Evolutionary conservation across 148 eudicot species (phyloP), one percentile per base, ranked within the genome.

Genomic region (Vaccinium vitisidaea): DNA sequence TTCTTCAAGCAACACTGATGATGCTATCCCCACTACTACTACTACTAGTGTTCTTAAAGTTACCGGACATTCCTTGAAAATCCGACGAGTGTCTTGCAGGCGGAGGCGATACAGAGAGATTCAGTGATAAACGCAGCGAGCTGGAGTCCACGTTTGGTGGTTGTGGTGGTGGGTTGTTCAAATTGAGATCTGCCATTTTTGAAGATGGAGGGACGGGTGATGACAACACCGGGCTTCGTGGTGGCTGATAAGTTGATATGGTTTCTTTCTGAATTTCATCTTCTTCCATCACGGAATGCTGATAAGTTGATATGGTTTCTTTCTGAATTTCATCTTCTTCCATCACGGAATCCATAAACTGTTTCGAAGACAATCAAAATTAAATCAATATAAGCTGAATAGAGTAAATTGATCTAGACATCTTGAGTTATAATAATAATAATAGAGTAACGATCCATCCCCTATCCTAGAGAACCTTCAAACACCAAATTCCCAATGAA

Each of bases 1-100:
- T 39, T 74, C 82, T 81, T 91, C 87, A 95, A 75, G 98, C 97
- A 83, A 95, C 98, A 84, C 93, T 93, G 77, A 95, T 92, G 27
- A 93, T 92, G 87, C 90, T 92, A 84, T 95, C 98, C 52, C 97
- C 94, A 88, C 87, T 88, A 73, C 89, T 87, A 70, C 53, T 8
- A 0, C 53, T 50, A 50, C 14, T 23, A 11, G 30, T 65, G 32
- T 90, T 85, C 32, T 59, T 90, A 75, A 94, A 93, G 82, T 93
- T 86, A 23, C 89, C 83, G 16, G 90, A 63, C 86, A 86, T 84
- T n/a, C 88, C 80, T 71, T 90, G 90, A 63, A 84, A 89, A 1
- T 79, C 74, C 25, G 89, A 49, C 32, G 89, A 80, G 16, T 83
- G 86, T 75, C 89, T 86, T 2, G 87, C 87, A 25, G 91, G 61